Conservation (phyloP, 2,329 filamentous ascomycete genomes). For the Botrytis fragariae region DNA sequence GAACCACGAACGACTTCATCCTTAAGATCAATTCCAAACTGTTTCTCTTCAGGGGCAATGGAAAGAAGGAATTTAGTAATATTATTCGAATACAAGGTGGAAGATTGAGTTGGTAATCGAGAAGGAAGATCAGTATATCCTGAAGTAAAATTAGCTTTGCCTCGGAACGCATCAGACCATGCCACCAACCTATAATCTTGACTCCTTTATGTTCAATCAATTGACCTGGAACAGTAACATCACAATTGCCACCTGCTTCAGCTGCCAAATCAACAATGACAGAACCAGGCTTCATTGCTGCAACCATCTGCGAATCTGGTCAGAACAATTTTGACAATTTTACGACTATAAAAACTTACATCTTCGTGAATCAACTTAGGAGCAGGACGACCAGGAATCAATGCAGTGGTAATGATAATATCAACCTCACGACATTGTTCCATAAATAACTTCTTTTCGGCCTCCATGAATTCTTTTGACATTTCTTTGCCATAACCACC, state of each 20-base stretch:
- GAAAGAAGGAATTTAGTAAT: slow-evolving; percentile 86
- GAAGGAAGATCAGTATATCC: slow-evolving; percentile 87
- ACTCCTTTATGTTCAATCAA: slow-evolving; percentile 71
- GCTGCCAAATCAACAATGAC: slow-evolving; percentile 86
- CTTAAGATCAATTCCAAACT: slow-evolving; percentile 74
- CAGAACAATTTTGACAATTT: background rate
- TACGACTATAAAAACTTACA: slow-evolving; percentile 46
- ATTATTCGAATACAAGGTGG: slow-evolving; percentile 90
- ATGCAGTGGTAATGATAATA: slow-evolving; percentile 88
- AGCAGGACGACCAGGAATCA: slow-evolving; percentile 81
- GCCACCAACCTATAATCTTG: slow-evolving; percentile 70
- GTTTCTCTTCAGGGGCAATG: slow-evolving; percentile 72
- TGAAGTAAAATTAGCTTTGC: slow-evolving; percentile 31
- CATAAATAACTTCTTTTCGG: slow-evolving; percentile 89
- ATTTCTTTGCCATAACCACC: slow-evolving; percentile 92
- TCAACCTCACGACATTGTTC: slow-evolving; percentile 86
- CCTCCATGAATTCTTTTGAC: slow-evolving; percentile 90
- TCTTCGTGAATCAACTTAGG: slow-evolving; percentile 80
- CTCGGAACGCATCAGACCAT: background rate
- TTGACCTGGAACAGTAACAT: slow-evolving; percentile 73
- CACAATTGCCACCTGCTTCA: slow-evolving; percentile 85
- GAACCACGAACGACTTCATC: slow-evolving; percentile 85
- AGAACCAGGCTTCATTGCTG: slow-evolving; percentile 79
- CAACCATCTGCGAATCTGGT: slow-evolving; percentile 45
- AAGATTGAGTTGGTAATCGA: slow-evolving; percentile 81